phyloP scores from a whole-genome alignment of 2,329 filamentous ascomycete species.

The Trichoderma semiorbis region DNA sequence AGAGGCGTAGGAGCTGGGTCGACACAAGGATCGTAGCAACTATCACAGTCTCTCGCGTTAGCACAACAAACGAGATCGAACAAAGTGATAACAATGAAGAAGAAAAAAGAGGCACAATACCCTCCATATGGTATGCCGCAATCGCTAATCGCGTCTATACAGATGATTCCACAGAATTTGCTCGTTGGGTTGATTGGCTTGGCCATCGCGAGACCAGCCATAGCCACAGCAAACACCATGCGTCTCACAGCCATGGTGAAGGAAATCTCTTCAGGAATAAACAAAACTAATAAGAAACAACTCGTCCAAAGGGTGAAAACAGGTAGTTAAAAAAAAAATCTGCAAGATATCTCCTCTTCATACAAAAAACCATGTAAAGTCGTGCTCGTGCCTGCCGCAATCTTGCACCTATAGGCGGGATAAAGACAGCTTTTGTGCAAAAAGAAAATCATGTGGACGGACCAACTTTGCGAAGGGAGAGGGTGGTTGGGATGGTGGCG shows the following conservation, averaged over 20 bases:
- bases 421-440: not conserved
- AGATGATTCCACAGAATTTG: slow-evolving; percentile 21
- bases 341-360: not conserved
- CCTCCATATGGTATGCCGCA: slow-evolving; percentile 29
- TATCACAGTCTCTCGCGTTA: slow-evolving; percentile 15
- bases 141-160: slow-evolving; percentile 28
- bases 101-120: slow-evolving; percentile 21
- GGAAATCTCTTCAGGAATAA: not conserved
- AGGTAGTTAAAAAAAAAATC: not conserved
- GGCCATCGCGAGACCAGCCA: not conserved
- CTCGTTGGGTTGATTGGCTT: not conserved
- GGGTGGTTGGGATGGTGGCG: not conserved
- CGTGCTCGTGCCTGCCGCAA: not conserved
- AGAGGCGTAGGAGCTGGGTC: slow-evolving; percentile 24
- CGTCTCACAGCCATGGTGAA: not conserved
- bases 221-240: not conserved
- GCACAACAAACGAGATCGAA: not conserved
- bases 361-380: not conserved
- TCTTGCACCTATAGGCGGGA: not conserved
- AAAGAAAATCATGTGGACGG: not conserved
- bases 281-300: not conserved
- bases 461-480: not conserved
- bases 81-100: not conserved
- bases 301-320: not conserved
- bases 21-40: slow-evolving; percentile 32